Conservation (phyloP, 345 rosid species). For the Capsella bursapastoris region DNA sequence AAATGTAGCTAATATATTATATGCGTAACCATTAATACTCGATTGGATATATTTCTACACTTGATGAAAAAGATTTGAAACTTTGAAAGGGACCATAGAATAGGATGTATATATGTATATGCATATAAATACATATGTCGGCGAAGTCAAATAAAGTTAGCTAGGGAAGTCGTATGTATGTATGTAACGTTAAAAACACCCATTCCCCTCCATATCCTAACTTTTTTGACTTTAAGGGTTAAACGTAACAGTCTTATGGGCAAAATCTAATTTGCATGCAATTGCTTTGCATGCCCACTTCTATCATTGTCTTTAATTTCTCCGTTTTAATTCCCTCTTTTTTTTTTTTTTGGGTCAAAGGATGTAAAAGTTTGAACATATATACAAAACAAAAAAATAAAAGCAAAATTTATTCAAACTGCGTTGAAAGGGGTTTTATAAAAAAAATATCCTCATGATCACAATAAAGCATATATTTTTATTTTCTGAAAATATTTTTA, state of each 20-base stretch:
- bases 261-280: slow-evolving; percentile 21
- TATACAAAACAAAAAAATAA: neutral
- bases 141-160: slow-evolving; percentile 38
- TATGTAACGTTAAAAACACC: slow-evolving; percentile 19
- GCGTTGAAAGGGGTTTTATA: neutral
- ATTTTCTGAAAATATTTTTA: neutral
- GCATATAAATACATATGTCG: slow-evolving; percentile 15
- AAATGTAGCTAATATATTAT: too few relatives aligned
- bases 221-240: slow-evolving; percentile 37
- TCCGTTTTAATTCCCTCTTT: neutral
- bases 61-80: neutral
- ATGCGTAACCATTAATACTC: neutral
- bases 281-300: slow-evolving; percentile 28
- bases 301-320: neutral
- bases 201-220: slow-evolving; percentile 38
- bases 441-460: neutral
- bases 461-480: neutral
- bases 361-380: slow-evolving; percentile 9
- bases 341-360: neutral
- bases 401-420: slow-evolving; percentile 10
- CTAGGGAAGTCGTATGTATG: slow-evolving; percentile 8
- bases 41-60: slow-evolving; percentile 1
- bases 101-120: neutral
- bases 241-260: slow-evolving; percentile 30
- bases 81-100: slow-evolving; percentile 12